Percentiles rank a stretch among this genome's conserved stretches.
These are phyloP conservation scores for Solanum chacoense DNA, from an alignment of 305 asterid species.

Conservation along the genomic window DNA sequence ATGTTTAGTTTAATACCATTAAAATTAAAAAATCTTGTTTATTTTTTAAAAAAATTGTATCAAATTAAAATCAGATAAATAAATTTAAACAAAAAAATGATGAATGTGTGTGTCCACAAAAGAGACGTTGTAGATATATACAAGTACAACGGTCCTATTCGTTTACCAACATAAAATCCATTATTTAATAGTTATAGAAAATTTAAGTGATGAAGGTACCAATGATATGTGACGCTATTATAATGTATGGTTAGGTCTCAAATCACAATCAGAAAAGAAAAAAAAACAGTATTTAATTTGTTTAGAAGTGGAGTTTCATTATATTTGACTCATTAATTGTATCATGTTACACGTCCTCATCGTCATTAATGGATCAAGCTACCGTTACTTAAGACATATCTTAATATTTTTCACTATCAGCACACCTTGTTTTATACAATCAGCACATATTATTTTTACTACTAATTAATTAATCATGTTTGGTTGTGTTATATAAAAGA, in stretches of 20 bases:
- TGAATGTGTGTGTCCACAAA: neutral
- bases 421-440: neutral
- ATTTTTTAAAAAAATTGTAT: no score
- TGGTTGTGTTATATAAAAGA: neutral
- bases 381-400: neutral
- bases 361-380: neutral
- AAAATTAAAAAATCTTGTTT: no score
- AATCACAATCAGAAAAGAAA: neutral
- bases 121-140: neutral
- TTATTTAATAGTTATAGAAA: neutral
- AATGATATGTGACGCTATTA: neutral
- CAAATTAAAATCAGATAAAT: no score
- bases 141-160: neutral
- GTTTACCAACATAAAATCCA: neutral
- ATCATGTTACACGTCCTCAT: neutral
- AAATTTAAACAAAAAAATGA: neutral
- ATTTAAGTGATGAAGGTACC: neutral
- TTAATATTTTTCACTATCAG: neutral
- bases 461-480: neutral
- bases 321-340: neutral
- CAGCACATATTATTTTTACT: neutral
- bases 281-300: neutral
- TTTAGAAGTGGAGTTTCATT: neutral
- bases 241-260: neutral
- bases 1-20: no score